Evolutionary conservation across 1,284 basidiomycete genomes (phyloP), one percentile per base, ranked within the genome.

Genomic region (Takashimella koratensis): DNA sequence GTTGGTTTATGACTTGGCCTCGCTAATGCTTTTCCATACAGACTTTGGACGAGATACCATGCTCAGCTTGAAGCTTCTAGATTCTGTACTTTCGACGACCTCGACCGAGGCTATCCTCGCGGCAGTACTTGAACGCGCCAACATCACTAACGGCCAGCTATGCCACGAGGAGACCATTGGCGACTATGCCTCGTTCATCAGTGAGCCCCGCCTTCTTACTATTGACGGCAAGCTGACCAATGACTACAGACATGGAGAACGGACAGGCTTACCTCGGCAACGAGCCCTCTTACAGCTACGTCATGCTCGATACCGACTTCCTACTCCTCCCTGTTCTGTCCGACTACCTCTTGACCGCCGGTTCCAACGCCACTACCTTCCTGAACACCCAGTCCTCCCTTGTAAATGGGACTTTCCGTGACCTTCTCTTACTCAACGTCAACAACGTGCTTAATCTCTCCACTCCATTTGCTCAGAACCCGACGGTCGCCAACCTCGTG

Each of bases 81-180:
- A 79, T 52, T 76, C 78, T 5, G 72, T 74, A 3, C 61, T 79
- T 5, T 78, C 76, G 0, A 60, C 75, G 3, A 70, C 75, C 25
- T 75, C 77, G 4, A 71, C 76, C 43, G 79, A 80, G 55, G 64
- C 75, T 0, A 75, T 77, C 13, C 65, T 79, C 6, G 75, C 77
- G 2, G 78, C 77, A 1, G 79, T 79, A 4, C 64, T 80, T 21
- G 74, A 79, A 56, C 71, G 79, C 1, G 67, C 73, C 27, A 78
- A 78, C 53, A 48, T 47, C 2, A 65, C 68, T 4, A 74, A 69
- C 2, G 78, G 78, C 1, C 73, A 76, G 11, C 60, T 80, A 11
- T 79, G 77, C 54, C 79, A 80, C 58, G 78, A 80, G 53, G 79
- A 79, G 62, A 79, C 77, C 0, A 59, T 69, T 11, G 67, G 67